Evolutionary conservation across 208 protist genomes (phyloP), one percentile per base, ranked within the genome.

Genomic region (Phytomonas sp.): DNA sequence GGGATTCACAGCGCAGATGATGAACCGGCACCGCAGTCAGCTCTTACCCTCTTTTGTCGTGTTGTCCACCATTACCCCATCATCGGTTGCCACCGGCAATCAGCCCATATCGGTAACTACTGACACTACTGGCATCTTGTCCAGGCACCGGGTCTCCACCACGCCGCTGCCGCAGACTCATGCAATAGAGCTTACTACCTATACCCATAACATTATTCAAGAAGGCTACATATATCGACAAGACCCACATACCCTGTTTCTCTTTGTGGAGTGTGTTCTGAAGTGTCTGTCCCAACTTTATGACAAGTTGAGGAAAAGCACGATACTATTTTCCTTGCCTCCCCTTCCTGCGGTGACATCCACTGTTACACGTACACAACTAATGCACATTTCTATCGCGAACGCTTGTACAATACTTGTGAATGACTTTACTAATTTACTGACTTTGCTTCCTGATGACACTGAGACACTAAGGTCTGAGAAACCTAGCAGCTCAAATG

Each of bases 321-420:
- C 68, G 3, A 68, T 56, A 30, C 72, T 69, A 30, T 84, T 77
- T 31, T 77, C 84, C 34, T 79, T 93, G 49, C 85, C 90, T 2
- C 87, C 90, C 69, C 80, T 92, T 52, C 87, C 87, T 31, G 79
- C 83, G 23, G 79, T 93, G 36, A 80, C 82, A 30, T 69, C 79
- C 14, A 69, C 76, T 6, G 71, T 78, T 34, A 93, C 79, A 32
- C 70, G 76, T 3, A 31, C 66, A n/a, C 90, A 95, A 75, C 63
- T 93, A 63, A 62, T 93, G 63, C 86, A 92, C 37, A 72, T 95
- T 29, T 93, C 79, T 67, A 70, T 95, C 29, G 82, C 83, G 11
- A 95, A 93, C 67, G 79, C 78, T 63, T 88, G 81, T 73, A 87
- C 85, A 11, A 65, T 70, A 0, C 73, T 95, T 29, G 72, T 67